Base-by-base conservation (phyloP, 768 basidiomycete genomes). In the Boletus pseudopeckii region DNA sequence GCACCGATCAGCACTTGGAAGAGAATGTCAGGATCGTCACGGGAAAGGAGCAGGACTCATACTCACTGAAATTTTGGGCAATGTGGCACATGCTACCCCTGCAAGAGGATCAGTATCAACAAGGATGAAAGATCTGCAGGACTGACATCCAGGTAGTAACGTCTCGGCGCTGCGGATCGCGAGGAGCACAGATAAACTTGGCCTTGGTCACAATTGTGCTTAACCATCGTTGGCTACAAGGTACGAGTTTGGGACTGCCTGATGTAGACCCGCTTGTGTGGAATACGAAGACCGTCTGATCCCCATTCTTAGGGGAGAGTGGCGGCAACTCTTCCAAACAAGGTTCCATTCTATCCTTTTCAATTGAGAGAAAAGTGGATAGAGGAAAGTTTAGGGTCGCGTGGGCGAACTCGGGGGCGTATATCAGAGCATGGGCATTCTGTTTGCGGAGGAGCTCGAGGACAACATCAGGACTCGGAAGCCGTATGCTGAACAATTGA, bases 11-110 rank as follows among this genome's bases (percentile, higher is more conserved):
- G 75, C 83, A 89, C 86, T 55, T 38, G 47, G 22, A 48, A 37
- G 20, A 51, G 45, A 37, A 50, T 32, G 45, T 61, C 55, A 56
- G 61, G 30, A 58, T 60, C 67, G 59, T 66, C 64, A 52, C 13
- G 10, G 17, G 33, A 50, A 48, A 62, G 62, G 40, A 60, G 63
- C 33, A 53, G 52, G 49, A 50, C 48, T 50, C 43, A 45, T 17
- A 74, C 85, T 75, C 70, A 88, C 86, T 84, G 77, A 83, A 88
- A 39, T 78, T 81, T 69, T 90, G 86, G 28, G 72, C 89, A 56
- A 90, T 90, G 70, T 90, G 89, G 65, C 85, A 89, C 86, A 90
- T 86, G 75, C 85, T 86, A 53, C 89, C 88, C 77, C 87, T 89
- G 73, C 50, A 60, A 53, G 64, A 74, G 73, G 66, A 71, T 64